Conservation (phyloP, 2,329 filamentous ascomycete species). For the Ceratocystis colombiana region DNA sequence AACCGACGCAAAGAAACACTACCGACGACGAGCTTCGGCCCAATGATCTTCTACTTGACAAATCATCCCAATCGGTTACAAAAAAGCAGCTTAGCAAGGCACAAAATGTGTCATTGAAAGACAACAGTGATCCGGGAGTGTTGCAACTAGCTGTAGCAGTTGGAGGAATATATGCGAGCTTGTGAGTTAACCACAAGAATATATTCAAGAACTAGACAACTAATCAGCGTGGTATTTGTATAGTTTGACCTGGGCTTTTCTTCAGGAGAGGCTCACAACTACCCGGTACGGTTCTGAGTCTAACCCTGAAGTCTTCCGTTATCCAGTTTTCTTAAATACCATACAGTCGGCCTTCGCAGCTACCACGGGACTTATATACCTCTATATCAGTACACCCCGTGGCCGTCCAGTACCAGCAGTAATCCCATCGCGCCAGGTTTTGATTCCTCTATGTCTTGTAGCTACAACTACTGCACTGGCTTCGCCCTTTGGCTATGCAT, state of each 20-base stretch:
- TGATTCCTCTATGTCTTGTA: conserved; percentile 71
- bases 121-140: conserved; percentile 47
- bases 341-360: conserved; percentile 87
- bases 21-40: conserved; percentile 50
- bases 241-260: conserved; percentile 87
- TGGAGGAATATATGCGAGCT: conserved; percentile 92
- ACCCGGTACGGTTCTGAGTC: conserved; percentile 63
- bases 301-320: conserved; percentile 71
- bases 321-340: conserved; percentile 91
- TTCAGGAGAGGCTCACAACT: conserved; percentile 95
- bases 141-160: conserved; percentile 75
- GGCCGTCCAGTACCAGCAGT: conserved; percentile 46
- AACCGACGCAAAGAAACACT: conserved; percentile 52
- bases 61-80: too few species aligned
- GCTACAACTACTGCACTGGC: conserved; percentile 80
- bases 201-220: background rate
- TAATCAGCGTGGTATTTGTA: background rate
- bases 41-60: conserved; percentile 29
- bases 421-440: conserved; percentile 65
- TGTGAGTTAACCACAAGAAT: conserved; percentile 50
- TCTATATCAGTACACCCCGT: conserved; percentile 51
- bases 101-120: background rate
- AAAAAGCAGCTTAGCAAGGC: conserved; percentile 28
- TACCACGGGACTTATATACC: conserved; percentile 70
- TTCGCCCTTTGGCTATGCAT: conserved; percentile 91